Conservation (phyloP, 345 rosid genomes). For the Populus simonii region DNA sequence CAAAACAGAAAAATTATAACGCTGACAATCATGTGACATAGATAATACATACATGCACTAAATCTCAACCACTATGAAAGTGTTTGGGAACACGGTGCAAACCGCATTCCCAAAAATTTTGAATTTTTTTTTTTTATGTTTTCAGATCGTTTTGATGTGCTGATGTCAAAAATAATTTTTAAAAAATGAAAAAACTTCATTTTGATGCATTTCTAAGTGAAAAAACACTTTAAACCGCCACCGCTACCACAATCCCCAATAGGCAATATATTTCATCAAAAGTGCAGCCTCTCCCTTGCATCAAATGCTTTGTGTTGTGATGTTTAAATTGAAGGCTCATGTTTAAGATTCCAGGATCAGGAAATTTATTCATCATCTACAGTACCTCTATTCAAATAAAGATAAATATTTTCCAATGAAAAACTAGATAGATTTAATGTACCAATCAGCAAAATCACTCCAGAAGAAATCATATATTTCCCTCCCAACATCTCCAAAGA, state of each 20-base stretch:
- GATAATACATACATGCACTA: background rate
- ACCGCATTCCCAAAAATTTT: too few relatives aligned
- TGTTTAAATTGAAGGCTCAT: too few relatives aligned
- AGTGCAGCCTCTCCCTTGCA: background rate
- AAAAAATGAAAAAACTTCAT: too few relatives aligned
- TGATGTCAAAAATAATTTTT: too few relatives aligned
- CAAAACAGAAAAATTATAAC: background rate
- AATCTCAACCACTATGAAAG: background rate
- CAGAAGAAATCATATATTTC: constrained; percentile 93
- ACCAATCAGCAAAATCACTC: constrained; percentile 99
- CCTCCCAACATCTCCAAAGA: constrained; percentile 93
- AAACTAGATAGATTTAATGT: constrained; percentile 19
- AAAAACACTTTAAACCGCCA: too few relatives aligned
- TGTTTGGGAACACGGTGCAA: too few relatives aligned
- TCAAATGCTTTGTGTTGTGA: background rate
- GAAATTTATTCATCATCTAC: too few relatives aligned
- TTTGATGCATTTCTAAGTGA: too few relatives aligned
- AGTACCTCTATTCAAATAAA: background rate
- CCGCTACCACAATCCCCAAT: too few relatives aligned
- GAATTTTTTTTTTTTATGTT: too few relatives aligned
- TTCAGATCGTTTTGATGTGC: too few relatives aligned
- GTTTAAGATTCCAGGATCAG: background rate
- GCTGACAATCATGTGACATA: background rate
- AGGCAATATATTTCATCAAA: background rate
- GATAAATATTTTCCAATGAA: background rate